Base-by-base conservation (phyloP, 2,329 filamentous ascomycete species). In the Xylariomycetidae sp. region DNA sequence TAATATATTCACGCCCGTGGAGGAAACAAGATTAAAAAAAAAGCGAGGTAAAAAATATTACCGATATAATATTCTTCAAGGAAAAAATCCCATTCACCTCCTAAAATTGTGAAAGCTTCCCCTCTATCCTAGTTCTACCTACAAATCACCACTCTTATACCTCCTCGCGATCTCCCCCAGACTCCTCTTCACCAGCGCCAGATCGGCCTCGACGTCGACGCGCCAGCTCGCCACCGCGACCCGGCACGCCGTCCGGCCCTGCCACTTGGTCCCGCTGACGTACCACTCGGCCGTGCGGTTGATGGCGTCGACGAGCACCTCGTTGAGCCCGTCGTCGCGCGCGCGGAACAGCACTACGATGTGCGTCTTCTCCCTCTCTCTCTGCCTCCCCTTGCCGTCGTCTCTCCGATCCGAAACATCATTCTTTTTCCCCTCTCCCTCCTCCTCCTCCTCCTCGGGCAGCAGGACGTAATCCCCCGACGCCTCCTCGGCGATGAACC, bases 151-250 rank as follows among this genome's bases (percentile, higher is more conserved):
- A n/a, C 33, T 33, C 27, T 25, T 44, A 39, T 53, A 41, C 12
- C 46, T 45, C 27, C 40, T 31, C 4, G 63, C 66, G 32, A 80
- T 67, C 33, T 59, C 51, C 16, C 66, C 62, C 48, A 94, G 57
- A 3, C 89, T 79, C 5, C 69, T 62, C 40, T 65, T 71, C 12
- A 94, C 73, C n/a, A 87, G 56, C 14, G 60, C 62, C 39, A 82
- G 62, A 53, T 94, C 88, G 39, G 71, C 69, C 30, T 79, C 69
- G 0, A 80, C 69, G 50, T 89, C 71, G 2, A 85, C 82, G 57
- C 76, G 77, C 87, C 88, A 95, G 51, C 85, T 96, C 25, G 85
- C 83, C 26, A 95, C 78, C 0, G 90, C 89, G 47, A 95, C 77
- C n/a, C 90, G 72, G 40, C 81, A 83, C 7, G 89, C 89, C 36